These are phyloP conservation scores for Jackrogersella multiformis DNA, from an alignment of 495 filamentous ascomycete genomes.

Conservation along the genomic window DNA sequence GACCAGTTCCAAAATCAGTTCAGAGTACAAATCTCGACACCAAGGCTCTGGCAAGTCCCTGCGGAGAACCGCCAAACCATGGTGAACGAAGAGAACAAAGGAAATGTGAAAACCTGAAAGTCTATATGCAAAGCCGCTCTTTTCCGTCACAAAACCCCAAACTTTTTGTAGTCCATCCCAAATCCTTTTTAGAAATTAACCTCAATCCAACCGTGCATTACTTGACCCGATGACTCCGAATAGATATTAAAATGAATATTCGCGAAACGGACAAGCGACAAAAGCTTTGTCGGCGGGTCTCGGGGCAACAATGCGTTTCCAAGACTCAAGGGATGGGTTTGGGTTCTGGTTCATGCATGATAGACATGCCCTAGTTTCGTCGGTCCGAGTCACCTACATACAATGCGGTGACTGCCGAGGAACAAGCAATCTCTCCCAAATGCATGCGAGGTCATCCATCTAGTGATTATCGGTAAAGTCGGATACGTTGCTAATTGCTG, in stretches of 20 bases:
- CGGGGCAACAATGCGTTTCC: slow-evolving; percentile 29
- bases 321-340: slow-evolving; percentile 36
- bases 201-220: slow-evolving; percentile 34
- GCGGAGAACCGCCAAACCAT: slow-evolving; percentile 38
- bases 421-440: slow-evolving; percentile 22
- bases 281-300: slow-evolving; percentile 34
- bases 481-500: slow-evolving; percentile 31
- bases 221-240: slow-evolving; percentile 44
- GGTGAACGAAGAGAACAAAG: slow-evolving; percentile 44
- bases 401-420: slow-evolving; percentile 16
- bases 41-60: slow-evolving; percentile 29
- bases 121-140: slow-evolving; percentile 57
- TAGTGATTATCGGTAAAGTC: slow-evolving; percentile 15
- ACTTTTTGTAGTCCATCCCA: slow-evolving; percentile 50
- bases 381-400: slow-evolving; percentile 28
- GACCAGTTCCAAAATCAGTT: slow-evolving; percentile 39
- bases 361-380: slow-evolving; percentile 5
- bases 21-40: slow-evolving; percentile 45
- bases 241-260: slow-evolving; percentile 41
- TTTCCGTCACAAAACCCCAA: slow-evolving; percentile 49
- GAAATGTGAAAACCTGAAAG: slow-evolving; percentile 44
- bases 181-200: slow-evolving; percentile 36
- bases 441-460: neutral
- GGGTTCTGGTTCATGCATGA: slow-evolving; percentile 25
- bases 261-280: slow-evolving; percentile 29